Evolutionary conservation across 768 basidiomycete genomes (phyloP).

Genomic region (Leccinum rimulosum): DNA sequence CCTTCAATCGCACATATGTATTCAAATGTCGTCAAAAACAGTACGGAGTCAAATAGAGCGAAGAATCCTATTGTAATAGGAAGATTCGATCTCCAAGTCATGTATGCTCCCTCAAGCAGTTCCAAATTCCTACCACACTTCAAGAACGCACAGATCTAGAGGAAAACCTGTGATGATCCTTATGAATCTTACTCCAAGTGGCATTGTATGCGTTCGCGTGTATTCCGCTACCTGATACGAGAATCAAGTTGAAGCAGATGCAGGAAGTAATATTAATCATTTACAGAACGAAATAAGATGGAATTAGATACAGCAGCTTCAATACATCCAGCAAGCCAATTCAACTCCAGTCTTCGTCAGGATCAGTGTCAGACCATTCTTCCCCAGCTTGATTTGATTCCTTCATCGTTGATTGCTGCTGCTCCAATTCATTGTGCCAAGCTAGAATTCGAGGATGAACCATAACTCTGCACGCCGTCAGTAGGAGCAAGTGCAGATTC

Average conservation of each 20-base stretch:
- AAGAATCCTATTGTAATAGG: too few species aligned
- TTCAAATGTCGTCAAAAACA: too few species aligned
- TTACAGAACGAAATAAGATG: not conserved
- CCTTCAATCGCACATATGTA: not conserved
- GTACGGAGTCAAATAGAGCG: too few species aligned
- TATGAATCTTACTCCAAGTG: not conserved
- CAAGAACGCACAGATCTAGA: too few species aligned
- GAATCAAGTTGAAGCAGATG: too few species aligned
- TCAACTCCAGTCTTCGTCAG: conserved; percentile 32
- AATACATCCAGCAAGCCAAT: not conserved
- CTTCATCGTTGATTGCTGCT: conserved; percentile 10
- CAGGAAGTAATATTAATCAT: not conserved
- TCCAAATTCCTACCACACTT: too few species aligned
- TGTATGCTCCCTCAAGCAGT: too few species aligned
- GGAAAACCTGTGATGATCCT: too few species aligned
- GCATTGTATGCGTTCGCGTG: too few species aligned
- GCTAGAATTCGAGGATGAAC: conserved; percentile 62
- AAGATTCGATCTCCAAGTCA: too few species aligned
- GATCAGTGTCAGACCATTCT: conserved; percentile 33
- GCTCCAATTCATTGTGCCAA: conserved; percentile 46
- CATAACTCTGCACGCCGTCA: conserved; percentile 44
- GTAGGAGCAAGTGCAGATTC: not conserved
- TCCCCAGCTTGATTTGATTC: conserved; percentile 14
- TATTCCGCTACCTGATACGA: not conserved
- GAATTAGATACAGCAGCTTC: not conserved